Base-by-base conservation (phyloP, 176 grass and related monocot genomes). In the Microstegium vimineum region DNA sequence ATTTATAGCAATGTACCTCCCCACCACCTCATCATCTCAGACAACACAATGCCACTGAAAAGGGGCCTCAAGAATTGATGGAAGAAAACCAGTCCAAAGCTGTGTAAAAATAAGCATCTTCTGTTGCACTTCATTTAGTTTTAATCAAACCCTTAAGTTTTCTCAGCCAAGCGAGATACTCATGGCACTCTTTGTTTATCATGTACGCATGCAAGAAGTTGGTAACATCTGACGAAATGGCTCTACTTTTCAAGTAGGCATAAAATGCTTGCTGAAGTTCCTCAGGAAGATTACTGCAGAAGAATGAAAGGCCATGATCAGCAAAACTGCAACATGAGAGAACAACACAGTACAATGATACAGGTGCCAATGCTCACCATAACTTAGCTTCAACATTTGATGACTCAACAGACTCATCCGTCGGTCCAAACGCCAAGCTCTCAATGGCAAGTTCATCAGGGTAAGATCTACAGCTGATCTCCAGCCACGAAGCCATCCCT, bases 121-220 rank as follows among this genome's bases (percentile, higher is more conserved):
- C 4, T 40, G 16, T 45, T 20, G 42, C 18, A 42, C 31, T 49
- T 52, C 26, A 60, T 47, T 84, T 70, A 89, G 10, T 33, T 76
- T 54, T 76, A 33, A 89, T 49, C 77, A 76, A 30, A 17, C 52
- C 56, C 73, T 89, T 85, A 42, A 89, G 38, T 71, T 81, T 85
- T 70, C 77, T 85, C 63, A 89, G 42, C 87, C 87, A 89, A 41
- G 77, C 49, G 13, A 89, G 63, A n/a, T 89, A 89, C 49, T 89
- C 87, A 43, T 71, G 63, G 52, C 87, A 85, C 26, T 85, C 82
- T 22, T 89, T 81, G 11, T 81, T 89, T 81, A 89, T 89, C 87
- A 89, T 85, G 64, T 89, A 85, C 0, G 87, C 87, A 28, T 81
- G 87, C 9, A 85, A 26, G 71, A 89, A 76, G 35, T 85, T 31